phyloP scores from a whole-genome alignment of 2,329 filamentous ascomycete species.

The Daldinia sp. region DNA sequence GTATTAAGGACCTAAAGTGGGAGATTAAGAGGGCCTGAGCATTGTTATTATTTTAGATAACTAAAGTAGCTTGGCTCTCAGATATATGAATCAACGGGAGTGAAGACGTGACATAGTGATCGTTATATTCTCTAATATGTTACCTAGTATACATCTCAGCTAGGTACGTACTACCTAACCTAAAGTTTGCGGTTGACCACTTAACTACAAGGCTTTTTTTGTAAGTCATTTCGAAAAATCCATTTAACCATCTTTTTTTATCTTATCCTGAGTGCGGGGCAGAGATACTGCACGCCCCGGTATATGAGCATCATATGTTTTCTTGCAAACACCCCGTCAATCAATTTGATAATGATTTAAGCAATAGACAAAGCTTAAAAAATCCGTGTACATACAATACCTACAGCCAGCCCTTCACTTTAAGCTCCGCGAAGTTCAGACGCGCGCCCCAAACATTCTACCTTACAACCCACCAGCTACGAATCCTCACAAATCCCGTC shows the following conservation, averaged over 20 bases:
- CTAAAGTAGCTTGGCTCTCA: not conserved
- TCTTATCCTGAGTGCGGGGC: conserved; percentile 9
- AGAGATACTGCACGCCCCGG: not conserved
- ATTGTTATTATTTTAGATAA: not conserved
- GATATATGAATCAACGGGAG: conserved; percentile 9
- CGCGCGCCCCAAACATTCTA: conserved; percentile 10
- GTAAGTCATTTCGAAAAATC: not conserved
- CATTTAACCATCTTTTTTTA: not conserved
- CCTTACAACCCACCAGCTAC: not conserved
- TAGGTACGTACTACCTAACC: no score
- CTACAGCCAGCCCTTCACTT: conserved; percentile 4
- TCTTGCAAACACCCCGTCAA: not conserved
- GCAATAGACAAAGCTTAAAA: conserved; percentile 14
- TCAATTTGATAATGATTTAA: not conserved
- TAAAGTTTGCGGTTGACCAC: not conserved
- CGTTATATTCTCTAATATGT: not conserved
- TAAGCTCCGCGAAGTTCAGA: conserved; percentile 6
- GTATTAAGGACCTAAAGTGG: conserved; percentile 90
- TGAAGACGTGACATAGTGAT: not conserved
- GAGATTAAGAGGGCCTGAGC: conserved; percentile 78
- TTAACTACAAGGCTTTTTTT: not conserved
- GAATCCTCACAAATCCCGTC: conserved; percentile 41
- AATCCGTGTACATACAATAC: conserved; percentile 5
- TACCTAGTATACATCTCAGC: not conserved
- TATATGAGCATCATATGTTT: not conserved